phyloP scores from a whole-genome alignment of 2,329 filamentous ascomycete genomes.

The Phaeosphaeriaceae sp. region DNA sequence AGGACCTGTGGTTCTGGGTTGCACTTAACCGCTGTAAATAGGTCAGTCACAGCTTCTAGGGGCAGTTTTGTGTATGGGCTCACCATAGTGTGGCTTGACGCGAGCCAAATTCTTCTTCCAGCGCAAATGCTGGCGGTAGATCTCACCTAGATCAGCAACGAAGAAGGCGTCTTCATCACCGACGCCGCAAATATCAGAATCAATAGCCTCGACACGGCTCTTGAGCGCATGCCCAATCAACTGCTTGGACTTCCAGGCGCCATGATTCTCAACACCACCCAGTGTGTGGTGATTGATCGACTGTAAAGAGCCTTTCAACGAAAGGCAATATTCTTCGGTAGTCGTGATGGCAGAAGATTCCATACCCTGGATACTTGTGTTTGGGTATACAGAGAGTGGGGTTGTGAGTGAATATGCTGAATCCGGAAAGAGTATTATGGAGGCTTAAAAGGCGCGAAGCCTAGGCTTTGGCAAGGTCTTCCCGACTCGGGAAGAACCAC shows the following conservation, averaged over 20 bases:
- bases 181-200: conserved; percentile 85
- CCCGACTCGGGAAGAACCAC: conserved; percentile 69
- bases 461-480: conserved; percentile 91
- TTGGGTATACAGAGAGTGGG: conserved; percentile 20
- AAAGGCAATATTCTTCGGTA: conserved; percentile 50
- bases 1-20: conserved; percentile 93
- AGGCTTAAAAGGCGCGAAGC: conserved; percentile 92
- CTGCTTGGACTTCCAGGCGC: conserved; percentile 68
- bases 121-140: conserved; percentile 97
- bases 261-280: conserved; percentile 54
- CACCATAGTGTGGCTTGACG: conserved; percentile 96
- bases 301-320: conserved; percentile 44
- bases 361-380: conserved; percentile 63
- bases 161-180: conserved; percentile 99
- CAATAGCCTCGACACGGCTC: conserved; percentile 80
- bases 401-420: conserved; percentile 19
- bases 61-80: conserved; percentile 38
- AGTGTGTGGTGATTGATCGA: conserved; percentile 36
- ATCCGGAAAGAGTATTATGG: conserved; percentile 71
- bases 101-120: conserved; percentile 95
- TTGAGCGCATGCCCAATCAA: conserved; percentile 88
- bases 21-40: conserved; percentile 84
- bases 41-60: conserved; percentile 30
- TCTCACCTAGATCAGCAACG: conserved; percentile 95
- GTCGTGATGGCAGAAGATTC: conserved; percentile 70